Evolutionary conservation across 495 filamentous ascomycete species (phyloP).

Genomic region (Astrothelium subdiscretum): DNA sequence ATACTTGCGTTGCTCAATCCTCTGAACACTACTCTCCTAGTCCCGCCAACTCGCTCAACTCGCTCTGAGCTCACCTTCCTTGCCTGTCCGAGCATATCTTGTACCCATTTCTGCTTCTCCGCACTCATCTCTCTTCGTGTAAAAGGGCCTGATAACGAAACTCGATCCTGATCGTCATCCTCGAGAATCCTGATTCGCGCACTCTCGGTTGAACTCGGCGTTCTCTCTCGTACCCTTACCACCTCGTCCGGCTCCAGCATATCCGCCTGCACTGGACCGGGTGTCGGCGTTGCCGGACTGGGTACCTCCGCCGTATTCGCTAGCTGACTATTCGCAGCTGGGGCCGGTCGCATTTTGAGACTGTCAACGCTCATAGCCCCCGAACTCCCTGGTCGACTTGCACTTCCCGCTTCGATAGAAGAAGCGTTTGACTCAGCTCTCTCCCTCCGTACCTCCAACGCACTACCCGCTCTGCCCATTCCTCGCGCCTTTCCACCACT

Average conservation of each 20-base stretch:
- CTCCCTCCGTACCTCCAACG: background rate
- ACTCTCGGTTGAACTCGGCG: background rate
- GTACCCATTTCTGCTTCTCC: slow-evolving; percentile 58
- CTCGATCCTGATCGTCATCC: background rate
- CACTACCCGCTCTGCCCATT: background rate
- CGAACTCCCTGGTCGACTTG: background rate
- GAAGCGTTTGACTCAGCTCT: background rate
- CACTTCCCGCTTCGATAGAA: too few species aligned
- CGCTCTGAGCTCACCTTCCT: slow-evolving; percentile 14
- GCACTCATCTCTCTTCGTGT: slow-evolving; percentile 49
- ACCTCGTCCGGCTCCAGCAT: slow-evolving; percentile 29
- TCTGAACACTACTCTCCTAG: slow-evolving; percentile 23
- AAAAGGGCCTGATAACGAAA: background rate
- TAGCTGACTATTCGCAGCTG: background rate
- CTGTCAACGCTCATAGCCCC: background rate
- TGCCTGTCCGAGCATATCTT: slow-evolving; percentile 53
- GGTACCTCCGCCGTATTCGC: background rate
- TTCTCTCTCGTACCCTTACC: slow-evolving; percentile 20
- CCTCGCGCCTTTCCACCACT: background rate
- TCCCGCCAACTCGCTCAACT: slow-evolving; percentile 17
- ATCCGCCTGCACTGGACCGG: background rate
- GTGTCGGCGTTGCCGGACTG: background rate
- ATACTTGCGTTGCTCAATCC: background rate
- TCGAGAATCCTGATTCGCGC: background rate
- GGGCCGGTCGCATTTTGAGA: background rate